These are phyloP conservation scores for Oenanthe sinensis DNA, from an alignment of 129 eudicot genomes.

Conservation along the genomic window DNA sequence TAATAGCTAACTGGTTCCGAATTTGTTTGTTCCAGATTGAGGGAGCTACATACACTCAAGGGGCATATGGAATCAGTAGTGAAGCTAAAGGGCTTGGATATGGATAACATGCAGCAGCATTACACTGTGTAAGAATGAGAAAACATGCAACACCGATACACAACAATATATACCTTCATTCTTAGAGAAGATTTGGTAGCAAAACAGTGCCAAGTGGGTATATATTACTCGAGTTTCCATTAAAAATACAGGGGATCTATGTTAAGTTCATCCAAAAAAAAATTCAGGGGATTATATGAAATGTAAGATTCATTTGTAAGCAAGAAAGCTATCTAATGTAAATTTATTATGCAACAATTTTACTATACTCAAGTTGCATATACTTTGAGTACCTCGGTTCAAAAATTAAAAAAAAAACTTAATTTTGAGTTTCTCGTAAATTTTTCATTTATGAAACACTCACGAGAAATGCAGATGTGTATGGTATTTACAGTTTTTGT, in stretches of 20 bases:
- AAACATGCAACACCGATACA: neutral
- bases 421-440: neutral
- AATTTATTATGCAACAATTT: neutral
- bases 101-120: neutral
- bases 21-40: constrained; percentile 18
- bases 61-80: constrained; percentile 48
- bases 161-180: neutral
- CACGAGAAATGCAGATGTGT: no score
- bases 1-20: neutral
- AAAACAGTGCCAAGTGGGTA: neutral
- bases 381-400: no score
- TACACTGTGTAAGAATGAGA: neutral
- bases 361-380: neutral
- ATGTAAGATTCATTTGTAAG: neutral
- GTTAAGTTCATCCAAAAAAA: neutral
- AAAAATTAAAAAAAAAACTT: neutral
- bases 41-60: constrained; percentile 44
- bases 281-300: neutral
- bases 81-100: constrained; percentile 24
- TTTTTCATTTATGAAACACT: neutral
- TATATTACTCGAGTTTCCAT: neutral
- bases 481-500: no score
- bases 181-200: neutral
- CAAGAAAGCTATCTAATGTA: neutral
- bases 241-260: neutral